A percentile compares a stretch with the other conserved stretches of the same genome.
Conservation (phyloP, 371 early-diverging fungal species). For the Rhizomucor miehei region DNA sequence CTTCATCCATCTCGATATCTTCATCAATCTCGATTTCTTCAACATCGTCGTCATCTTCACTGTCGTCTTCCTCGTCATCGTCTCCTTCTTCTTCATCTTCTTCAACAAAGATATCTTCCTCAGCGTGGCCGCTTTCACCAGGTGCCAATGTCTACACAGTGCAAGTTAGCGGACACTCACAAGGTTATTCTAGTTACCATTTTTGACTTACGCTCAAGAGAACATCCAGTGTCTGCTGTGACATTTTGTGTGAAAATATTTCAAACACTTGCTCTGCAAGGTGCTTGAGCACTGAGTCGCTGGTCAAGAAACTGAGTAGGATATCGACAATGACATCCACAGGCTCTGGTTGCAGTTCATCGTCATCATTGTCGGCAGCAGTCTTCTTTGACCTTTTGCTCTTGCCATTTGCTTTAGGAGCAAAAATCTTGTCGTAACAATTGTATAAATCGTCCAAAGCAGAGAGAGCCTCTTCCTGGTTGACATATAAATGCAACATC, state of each 20-base stretch:
- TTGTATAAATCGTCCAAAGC: constrained; percentile 68
- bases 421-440: constrained; percentile 68
- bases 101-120: constrained; percentile 56
- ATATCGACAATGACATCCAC: constrained; percentile 92
- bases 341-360: constrained; percentile 69
- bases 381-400: constrained; percentile 20
- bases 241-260: constrained; percentile 73
- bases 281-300: constrained; percentile 74
- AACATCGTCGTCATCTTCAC: constrained; percentile 15
- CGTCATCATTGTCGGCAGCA: constrained; percentile 36
- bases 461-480: constrained; percentile 62
- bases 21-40: constrained; percentile 15
- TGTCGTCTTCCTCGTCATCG: constrained; percentile 19
- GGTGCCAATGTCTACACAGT: constrained; percentile 45
- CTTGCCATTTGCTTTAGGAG: constrained; percentile 29
- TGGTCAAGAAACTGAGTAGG: constrained; percentile 83
- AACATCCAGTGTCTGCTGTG: constrained; percentile 70
- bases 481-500: constrained; percentile 61
- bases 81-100: constrained; percentile 53
- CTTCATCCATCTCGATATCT: constrained; percentile 15
- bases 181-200: background rate
- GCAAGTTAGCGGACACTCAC: constrained; percentile 1
- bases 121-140: constrained; percentile 50
- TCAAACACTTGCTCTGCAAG: constrained; percentile 83
- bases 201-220: constrained; percentile 63